Conservation (phyloP, 2,329 filamentous ascomycete genomes). For the Aspergillus alliaceus region DNA sequence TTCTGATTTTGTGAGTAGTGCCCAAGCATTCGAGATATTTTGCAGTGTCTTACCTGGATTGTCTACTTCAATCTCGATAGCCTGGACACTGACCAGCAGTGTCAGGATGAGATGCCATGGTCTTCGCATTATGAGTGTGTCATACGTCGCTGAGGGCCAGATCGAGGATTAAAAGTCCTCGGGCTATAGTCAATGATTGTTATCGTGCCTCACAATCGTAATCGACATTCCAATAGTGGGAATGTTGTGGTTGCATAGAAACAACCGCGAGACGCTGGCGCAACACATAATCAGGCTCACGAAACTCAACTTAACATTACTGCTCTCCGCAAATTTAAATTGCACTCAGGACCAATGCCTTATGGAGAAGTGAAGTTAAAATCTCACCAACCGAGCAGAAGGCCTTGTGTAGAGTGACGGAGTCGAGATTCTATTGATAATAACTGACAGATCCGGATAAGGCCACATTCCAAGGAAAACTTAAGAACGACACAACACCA, state of each 20-base stretch:
- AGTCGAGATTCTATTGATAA: too few relatives aligned
- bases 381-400: too few relatives aligned
- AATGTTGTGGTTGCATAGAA: constrained; percentile 10
- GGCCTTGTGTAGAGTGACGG: too few relatives aligned
- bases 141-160: not conserved
- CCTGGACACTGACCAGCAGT: constrained; percentile 12
- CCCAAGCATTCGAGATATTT: fast-evolving
- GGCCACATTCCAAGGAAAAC: not conserved
- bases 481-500: not conserved
- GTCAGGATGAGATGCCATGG: constrained; percentile 13
- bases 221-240: constrained; percentile 6
- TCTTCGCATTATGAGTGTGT: constrained; percentile 12
- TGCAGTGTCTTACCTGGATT: constrained; percentile 7
- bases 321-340: too few relatives aligned
- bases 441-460: not conserved
- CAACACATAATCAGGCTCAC: not conserved
- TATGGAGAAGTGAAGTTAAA: too few relatives aligned
- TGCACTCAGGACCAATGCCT: too few relatives aligned
- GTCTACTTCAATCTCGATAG: constrained; percentile 15
- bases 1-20: constrained; percentile 23
- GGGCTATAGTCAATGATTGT: not conserved
- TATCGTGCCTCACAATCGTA: constrained; percentile 3
- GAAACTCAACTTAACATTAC: too few relatives aligned
- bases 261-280: constrained; percentile 1
- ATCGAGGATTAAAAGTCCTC: not conserved